Conservation (phyloP, 2,329 filamentous ascomycete genomes). For the Cladosporium sp. region DNA sequence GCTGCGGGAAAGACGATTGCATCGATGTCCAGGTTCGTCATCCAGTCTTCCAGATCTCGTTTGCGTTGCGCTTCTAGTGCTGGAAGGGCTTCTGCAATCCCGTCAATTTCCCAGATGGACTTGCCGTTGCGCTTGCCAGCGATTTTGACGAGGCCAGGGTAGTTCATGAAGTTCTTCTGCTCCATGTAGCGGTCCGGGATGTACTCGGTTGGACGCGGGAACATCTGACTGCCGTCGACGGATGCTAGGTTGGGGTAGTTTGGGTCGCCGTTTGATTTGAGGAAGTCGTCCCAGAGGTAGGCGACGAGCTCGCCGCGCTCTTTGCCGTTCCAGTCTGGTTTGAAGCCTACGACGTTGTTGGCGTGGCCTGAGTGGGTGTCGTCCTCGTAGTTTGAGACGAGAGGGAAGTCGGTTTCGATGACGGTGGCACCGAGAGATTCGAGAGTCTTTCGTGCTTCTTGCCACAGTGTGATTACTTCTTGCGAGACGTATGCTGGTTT, state of each 20-base stretch:
- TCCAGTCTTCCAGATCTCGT: constrained; percentile 49
- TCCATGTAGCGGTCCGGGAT: constrained; percentile 38
- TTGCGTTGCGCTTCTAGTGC: constrained; percentile 49
- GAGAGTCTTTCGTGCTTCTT: constrained; percentile 33
- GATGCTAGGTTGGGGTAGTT: constrained; percentile 35
- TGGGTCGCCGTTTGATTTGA: constrained; percentile 39
- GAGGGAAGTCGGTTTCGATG: constrained; percentile 43
- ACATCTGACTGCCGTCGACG: constrained; percentile 38
- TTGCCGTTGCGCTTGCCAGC: constrained; percentile 23
- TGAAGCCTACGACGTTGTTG: constrained; percentile 41
- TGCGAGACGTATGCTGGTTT: constrained; percentile 34
- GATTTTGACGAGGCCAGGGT: constrained; percentile 31
- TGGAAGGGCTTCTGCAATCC: constrained; percentile 40
- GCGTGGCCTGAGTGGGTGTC: constrained; percentile 31
- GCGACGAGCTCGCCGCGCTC: constrained; percentile 49
- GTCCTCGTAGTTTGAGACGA: constrained; percentile 45
- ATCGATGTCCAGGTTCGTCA: constrained; percentile 41
- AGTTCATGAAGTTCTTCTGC: constrained; percentile 38
- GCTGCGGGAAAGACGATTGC: constrained; percentile 48
- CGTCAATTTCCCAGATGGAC: constrained; percentile 40
- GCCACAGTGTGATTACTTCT: constrained; percentile 37
- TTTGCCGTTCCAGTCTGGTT: constrained; percentile 43
- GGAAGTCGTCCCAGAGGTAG: constrained; percentile 51
- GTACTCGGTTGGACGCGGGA: constrained; percentile 35
- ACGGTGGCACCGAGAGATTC: constrained; percentile 41